Evolutionary conservation across 1,284 basidiomycete genomes (phyloP).

Genomic region (Schizopora paradoxa): DNA sequence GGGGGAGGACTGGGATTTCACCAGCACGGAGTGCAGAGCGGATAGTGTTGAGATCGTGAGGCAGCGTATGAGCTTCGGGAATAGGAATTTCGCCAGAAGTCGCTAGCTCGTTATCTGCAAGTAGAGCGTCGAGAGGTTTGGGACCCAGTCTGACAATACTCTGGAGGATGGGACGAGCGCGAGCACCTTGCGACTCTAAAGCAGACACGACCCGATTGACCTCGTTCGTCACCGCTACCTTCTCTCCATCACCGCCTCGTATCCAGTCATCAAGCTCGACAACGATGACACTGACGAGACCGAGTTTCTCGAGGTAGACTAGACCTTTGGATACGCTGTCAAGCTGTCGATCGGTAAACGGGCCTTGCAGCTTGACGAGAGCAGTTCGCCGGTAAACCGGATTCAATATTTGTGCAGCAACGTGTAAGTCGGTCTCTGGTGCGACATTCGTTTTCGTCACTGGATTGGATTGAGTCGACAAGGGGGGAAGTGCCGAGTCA

Average conservation of each 20-base stretch:
- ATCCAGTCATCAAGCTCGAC: conserved; percentile 83
- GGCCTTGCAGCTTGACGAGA: conserved; percentile 95
- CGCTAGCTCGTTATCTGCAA: conserved; percentile 14
- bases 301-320: conserved; percentile 93
- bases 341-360: conserved; percentile 93
- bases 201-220: conserved; percentile 81
- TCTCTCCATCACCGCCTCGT: conserved; percentile 62
- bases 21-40: conserved; percentile 85
- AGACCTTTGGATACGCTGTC: conserved; percentile 92
- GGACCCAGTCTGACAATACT: conserved; percentile 83
- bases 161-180: conserved; percentile 82
- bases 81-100: conserved; percentile 26
- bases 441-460: conserved; percentile 26
- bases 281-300: conserved; percentile 91
- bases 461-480: conserved; percentile 21
- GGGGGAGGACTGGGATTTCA: conserved; percentile 96
- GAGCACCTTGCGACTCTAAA: conserved; percentile 81
- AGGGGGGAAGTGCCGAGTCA: conserved; percentile 24
- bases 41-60: conserved; percentile 76
- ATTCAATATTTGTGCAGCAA: conserved; percentile 81
- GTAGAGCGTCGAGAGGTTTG: conserved; percentile 51
- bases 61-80: conserved; percentile 72
- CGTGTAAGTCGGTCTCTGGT: conserved; percentile 44
- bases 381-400: conserved; percentile 82
- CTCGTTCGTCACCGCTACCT: conserved; percentile 58